Evolutionary conservation across 2,329 filamentous ascomycete species (phyloP).

Genomic region (Fusarium mangiferae): DNA sequence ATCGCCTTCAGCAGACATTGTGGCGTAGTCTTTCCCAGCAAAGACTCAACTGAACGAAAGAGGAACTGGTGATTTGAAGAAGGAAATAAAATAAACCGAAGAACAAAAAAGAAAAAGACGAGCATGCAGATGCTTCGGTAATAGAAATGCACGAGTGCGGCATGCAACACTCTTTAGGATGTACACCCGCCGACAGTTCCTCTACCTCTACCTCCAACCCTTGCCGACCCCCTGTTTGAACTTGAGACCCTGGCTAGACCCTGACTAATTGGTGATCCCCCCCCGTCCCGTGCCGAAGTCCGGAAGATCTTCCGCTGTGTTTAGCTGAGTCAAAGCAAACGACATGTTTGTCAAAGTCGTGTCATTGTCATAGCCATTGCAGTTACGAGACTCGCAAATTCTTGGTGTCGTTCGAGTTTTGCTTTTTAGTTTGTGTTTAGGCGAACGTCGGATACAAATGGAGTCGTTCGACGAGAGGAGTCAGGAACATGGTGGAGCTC

Average conservation of each 20-base stretch:
- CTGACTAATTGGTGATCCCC: neutral
- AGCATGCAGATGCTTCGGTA: conserved; percentile 12
- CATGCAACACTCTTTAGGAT: neutral
- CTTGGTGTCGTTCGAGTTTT: neutral
- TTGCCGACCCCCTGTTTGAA: neutral
- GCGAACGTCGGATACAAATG: neutral
- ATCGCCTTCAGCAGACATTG: conserved; percentile 23
- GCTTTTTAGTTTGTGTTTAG: neutral
- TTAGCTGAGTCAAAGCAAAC: neutral
- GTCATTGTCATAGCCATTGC: neutral
- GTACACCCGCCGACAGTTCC: neutral
- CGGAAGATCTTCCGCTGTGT: neutral
- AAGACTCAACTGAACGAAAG: neutral
- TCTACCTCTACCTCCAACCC: neutral
- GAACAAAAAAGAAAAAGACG: neutral
- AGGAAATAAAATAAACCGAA: neutral
- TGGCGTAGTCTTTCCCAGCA: neutral
- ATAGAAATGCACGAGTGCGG: conserved; percentile 26
- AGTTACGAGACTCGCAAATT: neutral
- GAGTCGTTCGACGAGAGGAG: neutral
- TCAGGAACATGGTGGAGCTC: neutral
- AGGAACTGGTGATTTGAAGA: neutral
- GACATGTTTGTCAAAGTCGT: neutral
- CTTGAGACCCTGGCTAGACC: neutral
- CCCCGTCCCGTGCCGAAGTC: neutral